Evolutionary conservation across 257 asterid species (phyloP).

Genomic region (Mitragyna speciosa): DNA sequence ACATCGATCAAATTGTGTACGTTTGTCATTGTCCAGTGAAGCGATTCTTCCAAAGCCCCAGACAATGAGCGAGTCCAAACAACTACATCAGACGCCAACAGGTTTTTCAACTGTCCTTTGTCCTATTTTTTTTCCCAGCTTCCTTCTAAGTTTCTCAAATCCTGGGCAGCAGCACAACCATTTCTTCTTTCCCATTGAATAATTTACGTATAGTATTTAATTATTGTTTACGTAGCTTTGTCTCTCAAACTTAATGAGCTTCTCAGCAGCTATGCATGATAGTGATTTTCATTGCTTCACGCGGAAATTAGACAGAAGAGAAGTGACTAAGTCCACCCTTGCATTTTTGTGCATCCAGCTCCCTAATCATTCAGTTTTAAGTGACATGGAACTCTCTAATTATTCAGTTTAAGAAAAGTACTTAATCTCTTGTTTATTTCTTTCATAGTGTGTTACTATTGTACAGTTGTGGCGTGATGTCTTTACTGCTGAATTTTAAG

Average conservation of each 20-base stretch:
- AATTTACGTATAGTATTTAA: neutral
- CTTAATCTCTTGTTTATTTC: neutral
- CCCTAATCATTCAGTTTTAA: neutral
- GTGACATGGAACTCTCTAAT: too few species aligned
- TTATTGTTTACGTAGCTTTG: neutral
- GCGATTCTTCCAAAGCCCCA: slow-evolving; percentile 25
- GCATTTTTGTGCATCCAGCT: neutral
- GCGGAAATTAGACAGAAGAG: neutral
- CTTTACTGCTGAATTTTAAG: neutral
- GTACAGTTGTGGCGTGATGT: neutral
- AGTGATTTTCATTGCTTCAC: slow-evolving; percentile 14
- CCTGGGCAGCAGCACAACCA: neutral
- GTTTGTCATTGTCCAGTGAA: slow-evolving; percentile 11
- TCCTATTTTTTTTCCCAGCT: neutral
- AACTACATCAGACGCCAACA: neutral
- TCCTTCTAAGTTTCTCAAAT: neutral
- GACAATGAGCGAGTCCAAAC: slow-evolving; percentile 1
- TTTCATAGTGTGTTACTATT: neutral
- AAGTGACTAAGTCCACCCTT: neutral
- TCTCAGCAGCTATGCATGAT: slow-evolving; percentile 6
- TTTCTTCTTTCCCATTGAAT: neutral
- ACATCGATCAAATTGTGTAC: neutral
- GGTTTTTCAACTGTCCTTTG: neutral
- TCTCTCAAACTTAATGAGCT: neutral
- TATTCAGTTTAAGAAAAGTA: neutral